These are phyloP conservation scores for Gaeumannomyces tritici DNA, from an alignment of 2,329 filamentous ascomycete genomes.

Conservation along the genomic window DNA sequence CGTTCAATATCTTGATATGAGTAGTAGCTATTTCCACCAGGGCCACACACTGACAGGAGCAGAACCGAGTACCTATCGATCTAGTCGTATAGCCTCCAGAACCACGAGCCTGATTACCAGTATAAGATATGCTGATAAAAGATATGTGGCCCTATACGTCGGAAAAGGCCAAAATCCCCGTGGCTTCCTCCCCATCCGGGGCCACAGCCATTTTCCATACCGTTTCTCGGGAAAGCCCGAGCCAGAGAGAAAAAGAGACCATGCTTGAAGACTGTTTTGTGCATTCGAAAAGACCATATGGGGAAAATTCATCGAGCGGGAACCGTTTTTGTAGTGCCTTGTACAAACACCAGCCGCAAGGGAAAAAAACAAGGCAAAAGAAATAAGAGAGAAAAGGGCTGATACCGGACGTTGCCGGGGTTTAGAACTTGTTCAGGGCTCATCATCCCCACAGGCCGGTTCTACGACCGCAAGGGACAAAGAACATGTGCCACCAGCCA, in stretches of 20 bases:
- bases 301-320: background rate
- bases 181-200: background rate
- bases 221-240: background rate
- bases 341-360: background rate
- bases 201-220: conserved; percentile 4
- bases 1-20: background rate
- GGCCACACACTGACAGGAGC: background rate
- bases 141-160: background rate
- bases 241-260: background rate
- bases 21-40: background rate
- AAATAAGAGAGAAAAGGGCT: background rate
- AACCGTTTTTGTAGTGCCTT: background rate
- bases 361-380: background rate
- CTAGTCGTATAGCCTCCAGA: background rate
- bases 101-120: conserved; percentile 4
- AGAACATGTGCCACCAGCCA: background rate
- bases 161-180: background rate
- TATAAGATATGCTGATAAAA: conserved; percentile 4
- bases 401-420: background rate
- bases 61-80: background rate
- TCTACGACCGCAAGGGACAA: background rate
- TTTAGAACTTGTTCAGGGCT: background rate
- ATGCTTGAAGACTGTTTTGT: background rate
- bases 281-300: background rate
- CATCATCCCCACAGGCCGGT: background rate